Evolutionary conservation across 177 flowering plant species (phyloP), one percentile per base, ranked within the genome.

Genomic region (Vitis hybrid): DNA sequence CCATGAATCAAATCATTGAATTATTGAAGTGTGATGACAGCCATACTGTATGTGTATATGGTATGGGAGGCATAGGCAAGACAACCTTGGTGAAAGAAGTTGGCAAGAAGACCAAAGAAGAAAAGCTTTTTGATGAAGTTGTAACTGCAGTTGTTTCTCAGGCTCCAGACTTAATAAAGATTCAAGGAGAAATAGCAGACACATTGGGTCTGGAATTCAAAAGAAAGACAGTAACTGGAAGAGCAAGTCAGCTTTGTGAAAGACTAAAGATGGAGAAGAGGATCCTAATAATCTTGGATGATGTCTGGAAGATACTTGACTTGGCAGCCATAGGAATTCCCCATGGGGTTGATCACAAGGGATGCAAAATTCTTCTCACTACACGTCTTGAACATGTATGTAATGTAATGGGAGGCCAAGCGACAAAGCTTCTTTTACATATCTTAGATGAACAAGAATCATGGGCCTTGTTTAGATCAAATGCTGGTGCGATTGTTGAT

Each of bases 31-130:
- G 44, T 22, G 24, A 57, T 5, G 47, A 31, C 3, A 38, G 15
- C 53, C 50, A 7, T 11, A 20, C 55, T 7, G 55, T 71, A 17
- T 62, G 74, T 17, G 20, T 64, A 31, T 71, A 67, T 33, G 74
- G 74, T 9, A 71, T 71, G 74, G 68, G 62, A 4, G 74, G 74
- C 3, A 51, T 56, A 1, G 74, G 74, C 4, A 71, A 71, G 47
- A 71, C 74, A 55, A 71, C 74, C 1, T 53, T 64, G 61, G 56
- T 22, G 15, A 14, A 55, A 20, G 50, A 38, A 56, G 12, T 71
- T 14, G 28, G 13, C 2, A 4, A 33, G 3, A 3, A 13, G 13
- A 62, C 63, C 14, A 64, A 28, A 22, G 19, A 54, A 12, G 62
- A 71, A 3, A 55, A 57, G 3, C 11, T 71, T 4, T 71, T 71